phyloP scores from a whole-genome alignment of 768 basidiomycete species.

The Lactarius pseudohatsudake region DNA sequence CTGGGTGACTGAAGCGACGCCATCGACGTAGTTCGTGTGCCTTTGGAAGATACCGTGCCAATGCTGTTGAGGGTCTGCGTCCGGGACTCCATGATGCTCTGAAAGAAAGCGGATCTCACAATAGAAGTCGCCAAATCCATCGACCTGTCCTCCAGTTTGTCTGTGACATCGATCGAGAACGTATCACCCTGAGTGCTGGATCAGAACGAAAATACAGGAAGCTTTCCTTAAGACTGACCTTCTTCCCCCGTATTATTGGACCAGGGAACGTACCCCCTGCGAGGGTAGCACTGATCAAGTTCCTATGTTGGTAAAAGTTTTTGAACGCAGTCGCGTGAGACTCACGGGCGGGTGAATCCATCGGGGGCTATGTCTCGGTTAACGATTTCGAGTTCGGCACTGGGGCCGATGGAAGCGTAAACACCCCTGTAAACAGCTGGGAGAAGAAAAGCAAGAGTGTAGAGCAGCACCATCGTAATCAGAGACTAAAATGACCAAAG shows the following conservation, averaged over 20 bases:
- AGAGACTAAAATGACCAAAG: neutral
- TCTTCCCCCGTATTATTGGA: constrained; percentile 12
- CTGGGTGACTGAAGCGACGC: constrained; percentile 25
- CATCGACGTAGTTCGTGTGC: constrained; percentile 21
- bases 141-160: constrained; percentile 6
- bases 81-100: neutral
- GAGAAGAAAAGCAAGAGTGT: constrained; percentile 11
- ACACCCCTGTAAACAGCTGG: constrained; percentile 4
- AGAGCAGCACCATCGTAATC: constrained; percentile 5
- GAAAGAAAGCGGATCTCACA: neutral
- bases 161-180: constrained; percentile 13
- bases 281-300: constrained; percentile 10
- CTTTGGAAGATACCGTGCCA: constrained; percentile 30
- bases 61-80: constrained; percentile 13
- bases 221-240: neutral
- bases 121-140: constrained; percentile 15
- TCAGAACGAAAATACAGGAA: neutral
- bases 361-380: constrained; percentile 31
- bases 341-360: constrained; percentile 30
- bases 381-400: constrained; percentile 26
- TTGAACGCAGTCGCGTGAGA: neutral
- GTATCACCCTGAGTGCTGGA: constrained; percentile 1
- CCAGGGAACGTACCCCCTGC: constrained; percentile 15
- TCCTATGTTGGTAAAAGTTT: neutral
- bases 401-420: constrained; percentile 30